Percentiles rank a stretch among this genome's conserved stretches.
These are phyloP conservation scores for Dioscorea dumetorum DNA, from an alignment of 106 monocot species.

Conservation along the genomic window DNA sequence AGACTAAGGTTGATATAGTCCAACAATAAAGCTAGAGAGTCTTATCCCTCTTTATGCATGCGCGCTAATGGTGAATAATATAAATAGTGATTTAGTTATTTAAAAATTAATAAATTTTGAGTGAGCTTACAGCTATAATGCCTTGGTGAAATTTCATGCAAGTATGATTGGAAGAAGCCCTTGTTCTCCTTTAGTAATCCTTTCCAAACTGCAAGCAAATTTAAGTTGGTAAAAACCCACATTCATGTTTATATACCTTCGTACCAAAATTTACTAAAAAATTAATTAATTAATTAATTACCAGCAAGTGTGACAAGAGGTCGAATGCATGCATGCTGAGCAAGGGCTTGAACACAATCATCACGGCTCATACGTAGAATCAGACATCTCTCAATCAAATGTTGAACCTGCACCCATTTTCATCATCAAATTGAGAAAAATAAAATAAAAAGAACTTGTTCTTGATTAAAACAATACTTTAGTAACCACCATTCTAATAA, in stretches of 20 bases:
- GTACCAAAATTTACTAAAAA: background rate
- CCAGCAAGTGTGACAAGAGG: constrained; percentile 42
- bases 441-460: background rate
- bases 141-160: constrained; percentile 11
- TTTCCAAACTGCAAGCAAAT: constrained; percentile 35
- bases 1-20: no score
- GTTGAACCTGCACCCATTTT: constrained; percentile 32
- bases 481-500: constrained; percentile 47
- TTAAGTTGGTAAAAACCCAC: no score
- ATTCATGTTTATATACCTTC: no score
- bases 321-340: constrained; percentile 34
- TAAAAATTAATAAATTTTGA: background rate
- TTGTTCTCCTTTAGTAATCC: constrained; percentile 45
- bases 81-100: no score
- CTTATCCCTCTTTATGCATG: no score
- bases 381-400: constrained; percentile 62
- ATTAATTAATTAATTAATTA: constrained; percentile 12
- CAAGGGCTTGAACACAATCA: constrained; percentile 35
- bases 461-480: no score
- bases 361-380: constrained; percentile 50
- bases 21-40: background rate
- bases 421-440: background rate
- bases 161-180: constrained; percentile 41
- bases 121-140: constrained; percentile 11
- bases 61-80: no score